phyloP scores from a whole-genome alignment of 495 filamentous ascomycete species.

The Penicillium longicatenatum region DNA sequence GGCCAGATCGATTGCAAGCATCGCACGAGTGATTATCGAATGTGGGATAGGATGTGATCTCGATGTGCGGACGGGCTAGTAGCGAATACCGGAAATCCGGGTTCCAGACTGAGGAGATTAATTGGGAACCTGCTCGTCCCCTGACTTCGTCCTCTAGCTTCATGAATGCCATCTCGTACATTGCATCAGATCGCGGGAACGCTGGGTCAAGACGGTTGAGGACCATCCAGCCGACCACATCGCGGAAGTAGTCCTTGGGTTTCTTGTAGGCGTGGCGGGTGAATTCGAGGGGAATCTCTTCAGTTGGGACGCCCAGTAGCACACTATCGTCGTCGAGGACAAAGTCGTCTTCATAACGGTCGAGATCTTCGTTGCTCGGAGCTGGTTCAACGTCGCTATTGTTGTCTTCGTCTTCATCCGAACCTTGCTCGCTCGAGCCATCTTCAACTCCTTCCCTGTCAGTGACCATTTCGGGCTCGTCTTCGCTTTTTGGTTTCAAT shows the following conservation, averaged over 20 bases:
- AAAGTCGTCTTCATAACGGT: conserved; percentile 72
- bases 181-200: conserved; percentile 62
- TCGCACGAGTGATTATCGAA: conserved; percentile 58
- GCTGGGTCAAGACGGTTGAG: conserved; percentile 74
- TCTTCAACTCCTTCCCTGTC: conserved; percentile 12
- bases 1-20: conserved; percentile 71
- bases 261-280: conserved; percentile 66
- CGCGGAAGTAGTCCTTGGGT: conserved; percentile 73
- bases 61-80: conserved; percentile 60
- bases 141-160: conserved; percentile 75
- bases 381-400: conserved; percentile 41
- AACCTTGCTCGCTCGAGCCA: conserved; percentile 30
- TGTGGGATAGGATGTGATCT: conserved; percentile 37
- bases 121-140: conserved; percentile 68
- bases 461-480: conserved; percentile 23
- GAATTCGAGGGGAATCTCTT: conserved; percentile 71
- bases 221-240: conserved; percentile 82
- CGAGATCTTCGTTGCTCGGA: conserved; percentile 43
- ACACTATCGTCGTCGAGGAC: conserved; percentile 65
- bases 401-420: conserved; percentile 17
- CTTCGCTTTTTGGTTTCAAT: conserved; percentile 41
- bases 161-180: conserved; percentile 71
- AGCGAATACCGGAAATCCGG: conserved; percentile 64
- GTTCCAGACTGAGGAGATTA: conserved; percentile 74
- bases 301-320: conserved; percentile 61